Evolutionary conservation across 2,329 filamentous ascomycete species (phyloP), one percentile per base, ranked within the genome.

Genomic region (Blastomyces silverae): DNA sequence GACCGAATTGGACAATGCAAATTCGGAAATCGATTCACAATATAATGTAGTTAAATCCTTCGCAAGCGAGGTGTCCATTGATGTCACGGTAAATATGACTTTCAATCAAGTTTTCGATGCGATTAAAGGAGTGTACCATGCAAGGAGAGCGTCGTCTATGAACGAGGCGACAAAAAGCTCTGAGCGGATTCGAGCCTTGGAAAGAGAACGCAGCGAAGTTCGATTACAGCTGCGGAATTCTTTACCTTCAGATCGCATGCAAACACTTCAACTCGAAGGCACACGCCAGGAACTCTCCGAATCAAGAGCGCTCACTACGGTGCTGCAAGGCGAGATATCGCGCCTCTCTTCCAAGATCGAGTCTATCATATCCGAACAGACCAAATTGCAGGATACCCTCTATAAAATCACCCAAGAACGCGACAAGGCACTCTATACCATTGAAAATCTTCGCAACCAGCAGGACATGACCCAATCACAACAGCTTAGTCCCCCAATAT

Each of bases 31-130:
- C 28, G 72, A 72, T 44, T 73, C 75, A 1, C 76, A 77, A 61
- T 71, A 73, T 61, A 76, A 73, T 61, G 75, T 75, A 1, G 67
- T 79, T 15, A 76, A 76, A 44, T 72, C 71, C 6, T 72, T 76
- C 44, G 77, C 76, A 15, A 73, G 71, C 10, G 75, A 78, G 46
- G 66, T 77, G 2, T 74, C 76, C 5, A 66, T 73, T 5, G 72
- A 72, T 62, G 66, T 68, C 3, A 70, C 70, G 7, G 73, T 72
- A 31, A 77, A 73, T 37, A 37, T n/a, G 64, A 73, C 74, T 7
- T 78, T 76, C 64, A 73, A 69, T 31, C 75, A 79, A 53, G 75
- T 79, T n/a, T 68, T 79, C 2, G 75, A 77, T 34, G 61, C 74
- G 53, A 75, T 78, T 58, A 76, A 76, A 59, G 72, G 73, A 22